Evolutionary conservation across 768 basidiomycete genomes (phyloP).

Genomic region (Chalciporus chontae): DNA sequence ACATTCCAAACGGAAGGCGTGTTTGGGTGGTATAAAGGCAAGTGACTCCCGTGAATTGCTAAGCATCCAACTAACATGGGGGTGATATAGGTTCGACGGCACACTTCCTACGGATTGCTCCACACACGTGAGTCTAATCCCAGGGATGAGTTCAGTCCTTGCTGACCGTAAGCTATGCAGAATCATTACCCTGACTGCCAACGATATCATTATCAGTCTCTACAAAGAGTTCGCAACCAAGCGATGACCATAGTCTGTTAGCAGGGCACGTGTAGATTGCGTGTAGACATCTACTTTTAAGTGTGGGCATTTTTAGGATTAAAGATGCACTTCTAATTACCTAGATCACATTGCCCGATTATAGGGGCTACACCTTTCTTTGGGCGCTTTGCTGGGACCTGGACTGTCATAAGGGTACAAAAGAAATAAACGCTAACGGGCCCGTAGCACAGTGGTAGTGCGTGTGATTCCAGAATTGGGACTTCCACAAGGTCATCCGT

Average conservation of each 20-base stretch:
- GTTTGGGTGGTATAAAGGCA: conserved; percentile 94
- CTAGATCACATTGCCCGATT: not conserved
- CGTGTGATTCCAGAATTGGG: conserved; percentile 30
- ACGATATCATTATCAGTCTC: conserved; percentile 70
- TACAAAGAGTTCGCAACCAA: conserved; percentile 46
- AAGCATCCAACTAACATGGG: not conserved
- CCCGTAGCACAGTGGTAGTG: conserved; percentile 32
- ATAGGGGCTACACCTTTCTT: not conserved
- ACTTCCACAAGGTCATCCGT: conserved; percentile 43
- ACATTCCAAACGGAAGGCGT: conserved; percentile 88
- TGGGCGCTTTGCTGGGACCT: not conserved
- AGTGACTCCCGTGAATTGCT: conserved; percentile 1
- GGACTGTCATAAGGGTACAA: not conserved
- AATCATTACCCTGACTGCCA: conserved; percentile 87
- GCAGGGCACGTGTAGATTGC: no score
- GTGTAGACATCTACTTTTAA: not conserved
- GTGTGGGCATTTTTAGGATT: no score
- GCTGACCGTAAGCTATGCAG: conserved; percentile 34
- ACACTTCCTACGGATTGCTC: conserved; percentile 89
- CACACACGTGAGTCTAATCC: conserved; percentile 67
- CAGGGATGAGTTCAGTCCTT: not conserved
- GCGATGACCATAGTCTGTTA: conserved; percentile 9
- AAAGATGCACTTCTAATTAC: not conserved
- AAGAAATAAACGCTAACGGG: conserved; percentile 4
- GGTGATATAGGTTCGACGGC: conserved; percentile 73